Evolutionary conservation across 371 early-diverging fungal genomes (phyloP), one percentile per base, ranked within the genome.

Genomic region (Mucor saturninus): DNA sequence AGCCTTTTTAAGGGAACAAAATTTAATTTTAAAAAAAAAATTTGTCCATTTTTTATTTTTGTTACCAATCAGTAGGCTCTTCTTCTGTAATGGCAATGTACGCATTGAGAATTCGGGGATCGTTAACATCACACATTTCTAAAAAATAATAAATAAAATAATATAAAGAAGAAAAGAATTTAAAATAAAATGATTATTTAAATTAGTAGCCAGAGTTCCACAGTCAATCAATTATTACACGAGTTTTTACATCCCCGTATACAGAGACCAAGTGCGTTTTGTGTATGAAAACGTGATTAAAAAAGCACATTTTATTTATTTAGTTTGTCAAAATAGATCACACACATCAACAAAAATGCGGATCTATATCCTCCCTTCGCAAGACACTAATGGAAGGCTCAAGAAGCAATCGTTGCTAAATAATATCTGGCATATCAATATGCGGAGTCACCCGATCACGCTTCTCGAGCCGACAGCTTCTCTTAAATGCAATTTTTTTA

Each of bases 121-220:
- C 91, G 40, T 81, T 79, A 60, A 91, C 74, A 78, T 89, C 87
- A 76, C 89, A 89, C 73, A 87, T 86, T 49, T 48, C 29, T 31
- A 21, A 37, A 40, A 59, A 62, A n/a, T 49, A 53, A 58, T 32
- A 43, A 56, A 43, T 56, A 54, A 39, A 54, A 28, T 54, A 35
- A 39, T 32, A 60, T 35, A 37, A 54, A 59, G 55, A 56, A 13
- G 39, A 40, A 21, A 52, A 51, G 21, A 45, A 8, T 35, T 8
- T 35, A 35, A 35, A 35, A 35, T 35, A 42, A 42, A 42, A 42
- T 42, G 43, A 42, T 42, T 42, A 42, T 42, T 42, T 42, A 42
- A 35, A 35, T 35, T 35, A 35, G 35, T 35, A 6, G 8, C 35
- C 35, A 35, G 35, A 35, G 35, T 35, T 35, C 35, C 35, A 35